Conservation (phyloP, 441 rosid species). For the Melastoma candidum region DNA sequence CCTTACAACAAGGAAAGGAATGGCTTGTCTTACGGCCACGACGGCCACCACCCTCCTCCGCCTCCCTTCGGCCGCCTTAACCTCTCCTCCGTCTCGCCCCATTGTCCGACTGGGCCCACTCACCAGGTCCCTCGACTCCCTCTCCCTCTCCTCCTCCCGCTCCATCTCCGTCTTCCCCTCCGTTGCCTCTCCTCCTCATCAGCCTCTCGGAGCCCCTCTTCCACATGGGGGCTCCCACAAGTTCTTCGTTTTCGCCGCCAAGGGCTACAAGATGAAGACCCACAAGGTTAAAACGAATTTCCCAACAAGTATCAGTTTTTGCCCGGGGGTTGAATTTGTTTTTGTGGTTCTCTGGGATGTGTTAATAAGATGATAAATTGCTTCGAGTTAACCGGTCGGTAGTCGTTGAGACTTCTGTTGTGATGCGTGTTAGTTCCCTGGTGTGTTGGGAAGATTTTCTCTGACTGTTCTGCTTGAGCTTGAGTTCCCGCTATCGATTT, state of each 20-base stretch:
- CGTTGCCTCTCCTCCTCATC: too few species aligned
- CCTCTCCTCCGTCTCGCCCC: conserved; percentile 23
- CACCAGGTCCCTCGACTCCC: conserved; percentile 23
- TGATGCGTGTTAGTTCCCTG: too few species aligned
- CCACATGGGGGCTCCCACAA: conserved; percentile 32
- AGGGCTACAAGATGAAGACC: conserved; percentile 93
- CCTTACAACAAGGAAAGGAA: too few species aligned
- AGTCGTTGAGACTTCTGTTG: too few species aligned
- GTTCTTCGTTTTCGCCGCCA: conserved; percentile 57
- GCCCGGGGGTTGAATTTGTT: background rate
- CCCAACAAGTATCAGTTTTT: background rate
- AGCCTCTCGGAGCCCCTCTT: conserved; percentile 13
- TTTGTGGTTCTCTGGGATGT: background rate
- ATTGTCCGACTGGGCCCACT: conserved; percentile 32
- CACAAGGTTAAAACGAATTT: conserved; percentile 51
- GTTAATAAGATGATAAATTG: too few species aligned
- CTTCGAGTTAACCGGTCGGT: too few species aligned
- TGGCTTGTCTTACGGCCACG: background rate
- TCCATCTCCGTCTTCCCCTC: conserved; percentile 21
- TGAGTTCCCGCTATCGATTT: too few species aligned
- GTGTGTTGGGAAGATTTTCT: too few species aligned
- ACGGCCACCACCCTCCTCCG: conserved; percentile 56
- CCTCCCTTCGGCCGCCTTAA: conserved; percentile 14
- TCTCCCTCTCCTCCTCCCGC: conserved; percentile 38
- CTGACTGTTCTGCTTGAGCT: too few species aligned